A percentile compares a stretch with the other conserved stretches of the same genome.
Evolutionary conservation across 352 stramenopile genomes (phyloP).

Genomic region (Phytophthora idaei): DNA sequence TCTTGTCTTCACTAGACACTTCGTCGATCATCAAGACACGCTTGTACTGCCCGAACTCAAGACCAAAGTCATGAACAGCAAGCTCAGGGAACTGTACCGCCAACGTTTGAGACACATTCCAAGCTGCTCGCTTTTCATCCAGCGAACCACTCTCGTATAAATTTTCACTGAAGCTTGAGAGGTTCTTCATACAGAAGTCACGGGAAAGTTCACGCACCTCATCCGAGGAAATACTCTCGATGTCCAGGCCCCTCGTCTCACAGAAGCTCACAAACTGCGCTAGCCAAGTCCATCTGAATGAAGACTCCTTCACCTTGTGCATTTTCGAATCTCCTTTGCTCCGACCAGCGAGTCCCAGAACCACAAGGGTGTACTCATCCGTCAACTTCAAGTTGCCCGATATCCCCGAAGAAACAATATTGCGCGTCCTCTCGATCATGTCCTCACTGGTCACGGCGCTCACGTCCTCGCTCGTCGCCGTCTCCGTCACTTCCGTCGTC

Average conservation of each 20-base stretch:
- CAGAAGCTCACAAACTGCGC: constrained; percentile 23
- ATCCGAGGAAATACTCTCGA: constrained; percentile 8
- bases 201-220: constrained; percentile 18
- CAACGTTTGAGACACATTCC: constrained; percentile 27
- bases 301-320: constrained; percentile 15
- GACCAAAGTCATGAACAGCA: constrained; percentile 25
- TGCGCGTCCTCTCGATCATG: background rate
- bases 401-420: background rate
- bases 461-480: background rate
- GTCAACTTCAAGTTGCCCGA: background rate
- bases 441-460: background rate
- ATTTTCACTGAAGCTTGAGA: constrained; percentile 27
- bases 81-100: constrained; percentile 26
- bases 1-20: constrained; percentile 10
- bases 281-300: constrained; percentile 10
- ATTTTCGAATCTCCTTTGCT: constrained; percentile 4
- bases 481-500: constrained; percentile 1
- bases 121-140: constrained; percentile 28
- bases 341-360: constrained; percentile 5
- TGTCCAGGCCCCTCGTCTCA: constrained; percentile 11
- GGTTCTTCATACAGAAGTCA: constrained; percentile 19
- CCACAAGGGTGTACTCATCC: constrained; percentile 8
- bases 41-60: constrained; percentile 30
- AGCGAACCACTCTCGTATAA: constrained; percentile 25
- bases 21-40: constrained; percentile 27